Conservation (phyloP, 805 yeast genomes). For the Ogataea salicorniae region DNA sequence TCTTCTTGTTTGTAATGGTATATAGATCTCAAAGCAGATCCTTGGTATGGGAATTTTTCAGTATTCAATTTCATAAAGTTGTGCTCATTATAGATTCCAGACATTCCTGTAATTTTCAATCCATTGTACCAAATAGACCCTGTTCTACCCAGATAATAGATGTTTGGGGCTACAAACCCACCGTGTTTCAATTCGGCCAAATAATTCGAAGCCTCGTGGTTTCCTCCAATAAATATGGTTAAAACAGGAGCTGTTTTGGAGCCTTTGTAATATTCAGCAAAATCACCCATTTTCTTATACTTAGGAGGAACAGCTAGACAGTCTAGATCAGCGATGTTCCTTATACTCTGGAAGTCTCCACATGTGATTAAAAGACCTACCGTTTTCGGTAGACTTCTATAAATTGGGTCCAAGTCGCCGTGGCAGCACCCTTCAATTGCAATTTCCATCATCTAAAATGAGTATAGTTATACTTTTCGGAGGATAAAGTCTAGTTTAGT, state of each 20-base stretch:
- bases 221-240: conserved; percentile 89
- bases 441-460: conserved; percentile 27
- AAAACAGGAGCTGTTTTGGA: conserved; percentile 58
- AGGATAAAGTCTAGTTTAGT: too few relatives aligned
- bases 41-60: conserved; percentile 46
- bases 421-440: conserved; percentile 92
- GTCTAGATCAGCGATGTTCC: conserved; percentile 57
- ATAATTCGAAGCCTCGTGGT: conserved; percentile 86
- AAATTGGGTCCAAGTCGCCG: conserved; percentile 65
- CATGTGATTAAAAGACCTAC: conserved; percentile 69
- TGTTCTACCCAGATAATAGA: conserved; percentile 77
- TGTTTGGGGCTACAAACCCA: conserved; percentile 89
- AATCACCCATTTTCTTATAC: conserved; percentile 73
- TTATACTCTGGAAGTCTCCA: conserved; percentile 87
- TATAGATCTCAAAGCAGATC: conserved; percentile 45
- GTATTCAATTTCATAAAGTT: conserved; percentile 40
- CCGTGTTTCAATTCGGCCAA: conserved; percentile 71
- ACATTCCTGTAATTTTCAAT: conserved; percentile 68
- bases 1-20: conserved; percentile 73
- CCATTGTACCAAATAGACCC: conserved; percentile 75
- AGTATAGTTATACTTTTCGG: background rate
- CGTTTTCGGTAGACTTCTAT: conserved; percentile 27
- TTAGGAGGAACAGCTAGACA: conserved; percentile 78
- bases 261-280: conserved; percentile 65
- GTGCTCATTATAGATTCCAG: conserved; percentile 70